Evolutionary conservation across 2,329 filamentous ascomycete species (phyloP), one percentile per base, ranked within the genome.

Genomic region (Penicillium sp.): DNA sequence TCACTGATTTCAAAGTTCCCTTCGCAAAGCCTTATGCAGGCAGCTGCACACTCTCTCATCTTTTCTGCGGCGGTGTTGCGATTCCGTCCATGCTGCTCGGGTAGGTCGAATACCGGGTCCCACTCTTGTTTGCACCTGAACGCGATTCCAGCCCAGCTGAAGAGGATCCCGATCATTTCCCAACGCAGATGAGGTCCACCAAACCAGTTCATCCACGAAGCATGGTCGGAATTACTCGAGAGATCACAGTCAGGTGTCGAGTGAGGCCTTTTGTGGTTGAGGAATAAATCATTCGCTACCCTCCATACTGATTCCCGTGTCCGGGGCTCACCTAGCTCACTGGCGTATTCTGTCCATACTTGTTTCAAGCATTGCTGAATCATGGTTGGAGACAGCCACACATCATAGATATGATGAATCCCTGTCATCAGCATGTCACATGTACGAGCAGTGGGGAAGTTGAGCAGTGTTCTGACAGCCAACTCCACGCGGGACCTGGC

Each of bases 71-170:
- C 46, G 15, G 34, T 48, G 46, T 29, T 48, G 10, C 46, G 46
- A 48, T 48, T 25, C 12, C 34, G 23, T 9, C 46, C 34, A 27
- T 29, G 3, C 34, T 48, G 46, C 23, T 48, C 46, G 13, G 31
- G 32, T 18, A 48, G 34, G 3, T 38, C 23, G 29, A 48, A 48
- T 4, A 48, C 23, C 6, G 34, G 34, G 34, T 48, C 46, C 46
- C 46, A 48, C 34, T 48, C 46, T 48, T 48, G 46, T 29, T 38
- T 48, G 34, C 34, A 38, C 29, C 46, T 48, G 32, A 48, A 48
- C 15, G 46, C 46, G 29, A 48, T 48, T 16, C 46, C 46, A 38
- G 32, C 32, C 46, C 46, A 48, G 23, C 46, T 48, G 23, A 48
- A 48, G 7, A 48, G 46, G 7, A 48, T 38, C 12, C 46, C 46